Percentiles rank a stretch among this genome's conserved stretches.
phyloP scores from a whole-genome alignment of 257 asterid genomes.

The Solanum arcanum region DNA sequence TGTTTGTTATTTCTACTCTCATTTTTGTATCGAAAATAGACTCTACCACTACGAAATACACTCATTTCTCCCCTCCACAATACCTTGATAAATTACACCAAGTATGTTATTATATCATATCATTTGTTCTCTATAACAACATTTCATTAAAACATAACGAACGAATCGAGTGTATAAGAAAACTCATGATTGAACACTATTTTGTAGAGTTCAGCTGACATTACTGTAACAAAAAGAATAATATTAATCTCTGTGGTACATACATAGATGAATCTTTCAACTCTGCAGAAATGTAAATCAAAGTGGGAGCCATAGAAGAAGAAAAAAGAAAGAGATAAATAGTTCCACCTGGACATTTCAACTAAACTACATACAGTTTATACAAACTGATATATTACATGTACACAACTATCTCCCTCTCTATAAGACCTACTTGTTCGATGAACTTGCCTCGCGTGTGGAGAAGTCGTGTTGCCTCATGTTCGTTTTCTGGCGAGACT shows the following conservation, averaged over 20 bases:
- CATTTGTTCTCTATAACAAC: not conserved
- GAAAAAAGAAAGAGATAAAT: not conserved
- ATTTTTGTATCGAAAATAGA: not conserved
- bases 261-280: not conserved
- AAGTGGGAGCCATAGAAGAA: not conserved
- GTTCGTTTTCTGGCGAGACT: not conserved
- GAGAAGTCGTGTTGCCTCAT: not conserved
- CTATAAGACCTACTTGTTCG: not conserved
- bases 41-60: not conserved
- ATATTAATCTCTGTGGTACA: not conserved
- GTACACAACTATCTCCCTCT: conserved; percentile 2
- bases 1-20: too few relatives aligned
- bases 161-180: not conserved
- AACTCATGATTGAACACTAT: not conserved
- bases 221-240: not conserved
- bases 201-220: not conserved
- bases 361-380: conserved; percentile 2
- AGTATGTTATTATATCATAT: not conserved
- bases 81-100: not conserved
- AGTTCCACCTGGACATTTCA: not conserved
- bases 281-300: not conserved
- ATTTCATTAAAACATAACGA: not conserved
- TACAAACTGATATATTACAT: not conserved
- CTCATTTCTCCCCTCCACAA: not conserved
- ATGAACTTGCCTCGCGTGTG: not conserved